phyloP scores from a whole-genome alignment of 106 monocot species.

The Dendrobium officinale region DNA sequence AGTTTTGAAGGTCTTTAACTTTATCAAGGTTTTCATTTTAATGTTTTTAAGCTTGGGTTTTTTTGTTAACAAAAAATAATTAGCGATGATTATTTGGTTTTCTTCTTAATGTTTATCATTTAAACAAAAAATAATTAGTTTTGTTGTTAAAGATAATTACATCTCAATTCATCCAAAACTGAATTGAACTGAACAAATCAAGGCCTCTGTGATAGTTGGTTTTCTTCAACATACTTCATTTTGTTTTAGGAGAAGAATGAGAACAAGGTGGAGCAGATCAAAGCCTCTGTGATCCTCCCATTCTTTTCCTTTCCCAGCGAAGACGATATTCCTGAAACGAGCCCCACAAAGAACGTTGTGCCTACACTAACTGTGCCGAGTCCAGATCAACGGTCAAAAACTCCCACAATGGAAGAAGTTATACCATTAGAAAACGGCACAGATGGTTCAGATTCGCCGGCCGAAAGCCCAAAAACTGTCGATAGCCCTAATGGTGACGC shows the following conservation, averaged over 20 bases:
- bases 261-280: conserved; percentile 67
- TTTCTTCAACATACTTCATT: neutral
- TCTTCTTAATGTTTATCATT: neutral
- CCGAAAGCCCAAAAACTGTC: conserved; percentile 8
- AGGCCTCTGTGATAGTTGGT: no score
- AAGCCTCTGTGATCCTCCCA: conserved; percentile 66
- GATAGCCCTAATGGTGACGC: conserved; percentile 7
- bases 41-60: no score
- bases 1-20: neutral
- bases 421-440: conserved; percentile 33
- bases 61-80: no score
- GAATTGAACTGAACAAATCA: no score
- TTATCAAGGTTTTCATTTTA: neutral
- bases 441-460: conserved; percentile 3
- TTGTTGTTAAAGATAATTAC: no score
- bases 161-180: no score
- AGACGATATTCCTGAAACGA: neutral
- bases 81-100: no score
- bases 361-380: conserved; percentile 4
- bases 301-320: conserved; percentile 58
- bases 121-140: neutral
- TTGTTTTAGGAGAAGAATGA: conserved; percentile 31
- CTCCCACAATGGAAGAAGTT: conserved; percentile 37
- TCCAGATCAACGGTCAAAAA: neutral
- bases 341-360: neutral